phyloP scores from a whole-genome alignment of 805 yeast genomes.

The Saturnispora quitensis region DNA sequence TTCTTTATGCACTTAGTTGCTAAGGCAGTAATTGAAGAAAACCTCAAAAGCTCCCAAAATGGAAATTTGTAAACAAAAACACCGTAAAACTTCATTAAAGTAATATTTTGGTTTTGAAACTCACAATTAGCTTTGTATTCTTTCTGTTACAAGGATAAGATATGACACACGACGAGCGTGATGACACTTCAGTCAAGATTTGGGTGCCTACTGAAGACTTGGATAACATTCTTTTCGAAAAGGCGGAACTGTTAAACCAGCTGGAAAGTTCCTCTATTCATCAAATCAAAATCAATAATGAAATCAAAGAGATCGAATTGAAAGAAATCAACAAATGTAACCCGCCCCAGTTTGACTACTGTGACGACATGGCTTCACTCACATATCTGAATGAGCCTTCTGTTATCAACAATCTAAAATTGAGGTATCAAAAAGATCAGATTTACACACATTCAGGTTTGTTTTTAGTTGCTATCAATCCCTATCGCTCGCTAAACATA shows the following conservation, averaged over 20 bases:
- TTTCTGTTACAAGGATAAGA: background rate
- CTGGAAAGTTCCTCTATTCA: conserved; percentile 21
- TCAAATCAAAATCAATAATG: conserved; percentile 18
- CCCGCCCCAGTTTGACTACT: conserved; percentile 83
- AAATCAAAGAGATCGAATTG: conserved; percentile 18
- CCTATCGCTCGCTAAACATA: conserved; percentile 67
- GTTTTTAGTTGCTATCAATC: conserved; percentile 91
- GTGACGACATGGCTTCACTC: conserved; percentile 91
- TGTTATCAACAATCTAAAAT: conserved; percentile 74
- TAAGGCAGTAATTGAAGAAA: background rate
- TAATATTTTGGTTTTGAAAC: background rate
- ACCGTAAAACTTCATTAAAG: background rate
- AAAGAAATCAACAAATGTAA: conserved; percentile 57
- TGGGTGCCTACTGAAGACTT: conserved; percentile 23
- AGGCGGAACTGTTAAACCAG: conserved; percentile 47
- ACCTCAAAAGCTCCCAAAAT: background rate
- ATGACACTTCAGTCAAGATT: background rate
- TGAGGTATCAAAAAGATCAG: conserved; percentile 66
- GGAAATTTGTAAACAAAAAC: conserved; percentile 8
- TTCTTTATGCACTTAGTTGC: background rate
- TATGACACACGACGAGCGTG: background rate
- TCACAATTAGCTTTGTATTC: background rate
- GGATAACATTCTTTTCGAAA: conserved; percentile 43
- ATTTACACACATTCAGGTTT: conserved; percentile 94
- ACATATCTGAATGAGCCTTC: conserved; percentile 94